These are phyloP conservation scores for Pythium utonaiense DNA, from an alignment of 352 stramenopile genomes.

Conservation along the genomic window DNA sequence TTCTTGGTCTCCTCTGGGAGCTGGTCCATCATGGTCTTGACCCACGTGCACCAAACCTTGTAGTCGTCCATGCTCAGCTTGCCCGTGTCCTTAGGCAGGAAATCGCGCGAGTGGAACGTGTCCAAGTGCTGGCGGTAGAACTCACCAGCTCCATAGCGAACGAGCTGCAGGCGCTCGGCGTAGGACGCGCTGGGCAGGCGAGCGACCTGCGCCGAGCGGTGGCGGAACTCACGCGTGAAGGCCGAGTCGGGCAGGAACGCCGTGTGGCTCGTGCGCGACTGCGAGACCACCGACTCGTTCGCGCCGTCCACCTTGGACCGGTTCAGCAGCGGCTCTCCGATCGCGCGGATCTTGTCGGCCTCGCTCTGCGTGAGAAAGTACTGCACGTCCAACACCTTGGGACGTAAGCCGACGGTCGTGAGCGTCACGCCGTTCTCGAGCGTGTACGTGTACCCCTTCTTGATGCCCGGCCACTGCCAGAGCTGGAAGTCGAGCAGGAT, in stretches of 20 bases:
- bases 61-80: constrained; percentile 57
- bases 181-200: constrained; percentile 69
- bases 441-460: constrained; percentile 69
- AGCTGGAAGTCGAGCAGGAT: constrained; percentile 81
- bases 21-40: constrained; percentile 38
- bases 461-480: constrained; percentile 76
- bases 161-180: constrained; percentile 68
- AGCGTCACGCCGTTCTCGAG: constrained; percentile 69
- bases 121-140: constrained; percentile 84
- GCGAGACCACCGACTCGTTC: constrained; percentile 60
- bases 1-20: constrained; percentile 27
- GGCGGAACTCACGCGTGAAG: constrained; percentile 74
- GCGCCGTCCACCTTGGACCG: constrained; percentile 68
- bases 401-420: constrained; percentile 59
- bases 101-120: constrained; percentile 73
- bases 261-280: constrained; percentile 76
- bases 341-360: constrained; percentile 50
- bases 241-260: constrained; percentile 61
- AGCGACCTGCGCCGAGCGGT: constrained; percentile 52
- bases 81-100: constrained; percentile 48
- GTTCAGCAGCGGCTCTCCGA: constrained; percentile 45
- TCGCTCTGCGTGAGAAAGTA: constrained; percentile 62
- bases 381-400: constrained; percentile 75
- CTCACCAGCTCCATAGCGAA: constrained; percentile 72
- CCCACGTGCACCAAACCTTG: constrained; percentile 60